phyloP scores from a whole-genome alignment of 2,329 filamentous ascomycete species.

The Talaromyces sp. region DNA sequence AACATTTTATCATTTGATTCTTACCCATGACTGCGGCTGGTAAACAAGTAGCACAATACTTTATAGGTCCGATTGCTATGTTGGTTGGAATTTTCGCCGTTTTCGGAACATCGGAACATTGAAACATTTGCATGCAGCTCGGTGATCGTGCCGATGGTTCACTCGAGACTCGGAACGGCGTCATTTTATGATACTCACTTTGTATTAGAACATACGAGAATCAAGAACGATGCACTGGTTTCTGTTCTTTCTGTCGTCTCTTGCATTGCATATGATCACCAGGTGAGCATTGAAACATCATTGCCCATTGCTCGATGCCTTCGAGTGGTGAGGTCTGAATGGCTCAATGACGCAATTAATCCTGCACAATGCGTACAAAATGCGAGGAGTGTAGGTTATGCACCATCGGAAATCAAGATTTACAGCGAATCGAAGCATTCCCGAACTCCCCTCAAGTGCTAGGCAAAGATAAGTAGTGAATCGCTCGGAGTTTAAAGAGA shows the following conservation, averaged over 20 bases:
- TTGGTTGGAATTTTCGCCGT: neutral
- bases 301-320: neutral
- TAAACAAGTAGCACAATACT: neutral
- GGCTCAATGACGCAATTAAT: no score
- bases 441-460: neutral
- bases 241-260: no score
- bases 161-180: neutral
- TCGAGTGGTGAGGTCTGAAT: neutral
- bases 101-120: slow-evolving; percentile 1
- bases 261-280: no score
- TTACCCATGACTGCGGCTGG: neutral
- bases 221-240: neutral
- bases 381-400: no score
- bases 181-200: neutral
- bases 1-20: neutral
- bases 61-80: no score
- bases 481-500: neutral
- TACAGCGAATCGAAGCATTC: neutral
- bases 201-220: neutral
- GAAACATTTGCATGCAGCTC: neutral
- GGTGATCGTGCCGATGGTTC: neutral
- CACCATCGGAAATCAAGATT: neutral
- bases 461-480: neutral
- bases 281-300: no score
- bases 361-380: no score